Evolutionary conservation across 345 rosid genomes (phyloP).

Genomic region (Excoecaria agallocha): DNA sequence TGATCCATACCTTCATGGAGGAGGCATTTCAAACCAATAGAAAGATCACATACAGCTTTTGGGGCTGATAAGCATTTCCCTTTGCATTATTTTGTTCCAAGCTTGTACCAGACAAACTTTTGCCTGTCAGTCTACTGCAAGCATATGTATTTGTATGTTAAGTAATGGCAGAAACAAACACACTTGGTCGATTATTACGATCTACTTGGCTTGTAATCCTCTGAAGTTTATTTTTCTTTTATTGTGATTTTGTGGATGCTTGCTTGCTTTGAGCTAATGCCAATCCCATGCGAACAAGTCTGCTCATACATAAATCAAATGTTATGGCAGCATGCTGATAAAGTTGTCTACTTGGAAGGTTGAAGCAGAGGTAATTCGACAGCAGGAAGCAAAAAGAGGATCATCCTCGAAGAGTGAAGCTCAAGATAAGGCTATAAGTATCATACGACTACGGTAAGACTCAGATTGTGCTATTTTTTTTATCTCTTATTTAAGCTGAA

Average conservation of each 20-base stretch:
- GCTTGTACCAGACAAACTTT: slow-evolving; percentile 11
- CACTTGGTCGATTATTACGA: neutral
- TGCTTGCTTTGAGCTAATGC: neutral
- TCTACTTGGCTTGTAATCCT: neutral
- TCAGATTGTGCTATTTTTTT: neutral
- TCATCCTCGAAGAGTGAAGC: slow-evolving; percentile 90
- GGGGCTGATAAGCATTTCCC: slow-evolving; percentile 34
- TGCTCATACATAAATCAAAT: slow-evolving; percentile 2
- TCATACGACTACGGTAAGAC: slow-evolving; percentile 69
- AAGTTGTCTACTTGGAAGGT: slow-evolving; percentile 52
- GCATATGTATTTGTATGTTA: neutral
- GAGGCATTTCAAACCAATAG: slow-evolving; percentile 34
- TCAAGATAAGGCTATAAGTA: slow-evolving; percentile 80
- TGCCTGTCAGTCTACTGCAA: neutral
- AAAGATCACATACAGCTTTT: slow-evolving; percentile 26
- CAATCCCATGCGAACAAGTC: slow-evolving; percentile 14
- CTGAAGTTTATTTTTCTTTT: neutral
- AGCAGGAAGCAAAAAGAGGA: slow-evolving; percentile 68
- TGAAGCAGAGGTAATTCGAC: slow-evolving; percentile 68
- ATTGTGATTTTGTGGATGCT: slow-evolving; percentile 9
- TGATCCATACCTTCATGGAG: slow-evolving; percentile 35
- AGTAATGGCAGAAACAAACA: neutral
- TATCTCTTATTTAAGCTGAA: neutral
- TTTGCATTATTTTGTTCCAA: slow-evolving; percentile 34
- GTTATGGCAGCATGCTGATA: slow-evolving; percentile 14